These are phyloP conservation scores for Rhodotorula glutinis DNA, from an alignment of 1,284 basidiomycete genomes.

Conservation along the genomic window DNA sequence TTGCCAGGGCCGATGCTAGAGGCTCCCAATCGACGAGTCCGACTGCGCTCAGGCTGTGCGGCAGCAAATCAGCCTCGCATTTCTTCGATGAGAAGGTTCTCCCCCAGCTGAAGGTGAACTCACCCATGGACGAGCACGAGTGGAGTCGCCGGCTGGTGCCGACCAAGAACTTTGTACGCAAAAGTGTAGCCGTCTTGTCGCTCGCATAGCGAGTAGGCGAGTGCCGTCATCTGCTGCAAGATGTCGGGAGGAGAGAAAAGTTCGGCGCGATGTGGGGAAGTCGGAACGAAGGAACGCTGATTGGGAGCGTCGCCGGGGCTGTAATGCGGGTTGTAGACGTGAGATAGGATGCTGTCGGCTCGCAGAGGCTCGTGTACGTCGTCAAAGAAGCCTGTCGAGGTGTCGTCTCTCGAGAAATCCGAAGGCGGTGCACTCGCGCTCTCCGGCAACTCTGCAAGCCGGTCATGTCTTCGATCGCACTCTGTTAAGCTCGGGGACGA, in stretches of 20 bases:
- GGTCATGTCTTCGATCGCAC: too few species aligned
- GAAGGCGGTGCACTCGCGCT: too few species aligned
- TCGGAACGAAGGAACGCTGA: too few species aligned
- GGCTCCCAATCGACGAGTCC: conserved; percentile 38
- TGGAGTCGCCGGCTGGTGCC: conserved; percentile 4
- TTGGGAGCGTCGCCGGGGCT: too few species aligned
- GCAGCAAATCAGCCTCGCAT: background rate
- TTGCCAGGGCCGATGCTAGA: conserved; percentile 19
- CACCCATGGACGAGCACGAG: conserved; percentile 38
- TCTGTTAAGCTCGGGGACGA: too few species aligned
- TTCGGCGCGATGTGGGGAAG: background rate
- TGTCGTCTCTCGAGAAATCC: too few species aligned
- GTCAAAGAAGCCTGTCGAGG: too few species aligned
- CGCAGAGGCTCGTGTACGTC: too few species aligned
- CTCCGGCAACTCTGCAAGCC: too few species aligned
- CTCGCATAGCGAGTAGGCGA: conserved; percentile 21
- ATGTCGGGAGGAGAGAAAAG: background rate
- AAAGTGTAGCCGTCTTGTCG: conserved; percentile 23
- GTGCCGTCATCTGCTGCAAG: background rate
- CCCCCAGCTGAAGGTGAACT: background rate
- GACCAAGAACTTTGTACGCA: conserved; percentile 36
- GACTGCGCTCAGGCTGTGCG: conserved; percentile 30
- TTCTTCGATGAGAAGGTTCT: too few species aligned
- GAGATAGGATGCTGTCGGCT: too few species aligned
- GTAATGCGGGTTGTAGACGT: too few species aligned